Evolutionary conservation across 441 rosid genomes (phyloP).

Genomic region (Syzygium malaccense): DNA sequence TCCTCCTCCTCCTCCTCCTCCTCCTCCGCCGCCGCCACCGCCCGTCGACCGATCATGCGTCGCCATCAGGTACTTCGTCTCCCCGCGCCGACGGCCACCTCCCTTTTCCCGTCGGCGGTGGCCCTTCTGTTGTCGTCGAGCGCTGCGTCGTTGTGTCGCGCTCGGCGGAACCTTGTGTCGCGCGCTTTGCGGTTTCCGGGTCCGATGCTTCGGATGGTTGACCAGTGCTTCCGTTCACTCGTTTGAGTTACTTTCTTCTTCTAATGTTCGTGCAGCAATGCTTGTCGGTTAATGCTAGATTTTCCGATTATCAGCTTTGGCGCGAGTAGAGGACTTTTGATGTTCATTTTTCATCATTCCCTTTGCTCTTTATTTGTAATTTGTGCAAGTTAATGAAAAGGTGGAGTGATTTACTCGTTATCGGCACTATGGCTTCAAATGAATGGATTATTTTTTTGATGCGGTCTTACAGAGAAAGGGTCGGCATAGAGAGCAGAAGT

Average conservation of each 20-base stretch:
- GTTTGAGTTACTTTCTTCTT: neutral
- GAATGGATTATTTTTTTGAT: neutral
- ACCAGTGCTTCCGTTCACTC: neutral
- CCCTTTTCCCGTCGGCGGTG: neutral
- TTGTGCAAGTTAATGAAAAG: neutral
- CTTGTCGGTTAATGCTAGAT: neutral
- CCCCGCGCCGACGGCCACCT: neutral
- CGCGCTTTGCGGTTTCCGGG: neutral
- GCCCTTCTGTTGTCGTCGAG: neutral
- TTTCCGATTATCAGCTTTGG: neutral
- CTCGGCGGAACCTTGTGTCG: neutral
- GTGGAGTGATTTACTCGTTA: neutral
- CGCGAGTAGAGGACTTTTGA: neutral
- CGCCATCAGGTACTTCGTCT: constrained; percentile 13
- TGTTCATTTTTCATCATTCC: neutral
- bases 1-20: neutral
- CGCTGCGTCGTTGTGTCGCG: neutral
- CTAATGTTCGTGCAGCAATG: neutral
- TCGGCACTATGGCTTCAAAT: neutral
- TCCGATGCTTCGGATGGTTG: neutral
- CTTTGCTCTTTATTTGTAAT: neutral
- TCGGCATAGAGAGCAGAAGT: constrained; percentile 14
- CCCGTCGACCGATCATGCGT: constrained; percentile 25
- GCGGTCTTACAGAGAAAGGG: constrained; percentile 23
- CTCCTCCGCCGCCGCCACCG: neutral